Base-by-base conservation (phyloP, 2,329 filamentous ascomycete species). In the Colletotrichum acutatum region DNA sequence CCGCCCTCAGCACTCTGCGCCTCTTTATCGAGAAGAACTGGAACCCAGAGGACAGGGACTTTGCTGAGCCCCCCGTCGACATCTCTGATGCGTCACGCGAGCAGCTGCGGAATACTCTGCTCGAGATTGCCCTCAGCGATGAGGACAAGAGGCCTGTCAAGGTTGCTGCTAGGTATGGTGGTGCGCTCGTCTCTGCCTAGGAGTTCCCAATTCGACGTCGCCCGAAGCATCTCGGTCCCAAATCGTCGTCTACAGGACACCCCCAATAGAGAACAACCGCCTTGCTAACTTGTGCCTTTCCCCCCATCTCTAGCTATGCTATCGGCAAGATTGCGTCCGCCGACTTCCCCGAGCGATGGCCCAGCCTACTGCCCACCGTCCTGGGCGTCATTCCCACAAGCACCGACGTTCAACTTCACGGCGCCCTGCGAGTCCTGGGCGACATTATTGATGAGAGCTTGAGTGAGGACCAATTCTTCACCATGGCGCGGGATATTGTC, bases 331-430 rank as follows among this genome's bases (percentile, higher is more conserved):
- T 99, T 77, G 97, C 97, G 69, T 93, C 92, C 75, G 90, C 92
- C 79, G 97, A 99, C 85, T 98, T 97, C 80, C 97, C 97, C 66
- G 95, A 98, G 73, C 90, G 95, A 78, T 99, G 97, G 97, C 95
- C 95, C n/a, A 90, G 90, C 76, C 90, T 99, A 56, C 90, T 99
- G 34, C 94, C 95, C 26, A 90, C 91, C 42, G 87, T 98, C 54
- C 89, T 99, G 74, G 89, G 90, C 56, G 88, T 95, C 63, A 94
- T 98, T 78, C 90, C 93, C 66, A 89, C 87, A 66, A 95, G 94
- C 74, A 91, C 87, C 75, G 94, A 98, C 78, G 86, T 87, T 59
- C 95, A 98, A 80, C 86, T 98, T 62, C 95, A 98, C 81, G 97
- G 97, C 65, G 94, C 96, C 9, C 87, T 99, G 74, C 94, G 93